phyloP scores from a whole-genome alignment of 352 stramenopile species.

The Pseudoperonospora humuli region DNA sequence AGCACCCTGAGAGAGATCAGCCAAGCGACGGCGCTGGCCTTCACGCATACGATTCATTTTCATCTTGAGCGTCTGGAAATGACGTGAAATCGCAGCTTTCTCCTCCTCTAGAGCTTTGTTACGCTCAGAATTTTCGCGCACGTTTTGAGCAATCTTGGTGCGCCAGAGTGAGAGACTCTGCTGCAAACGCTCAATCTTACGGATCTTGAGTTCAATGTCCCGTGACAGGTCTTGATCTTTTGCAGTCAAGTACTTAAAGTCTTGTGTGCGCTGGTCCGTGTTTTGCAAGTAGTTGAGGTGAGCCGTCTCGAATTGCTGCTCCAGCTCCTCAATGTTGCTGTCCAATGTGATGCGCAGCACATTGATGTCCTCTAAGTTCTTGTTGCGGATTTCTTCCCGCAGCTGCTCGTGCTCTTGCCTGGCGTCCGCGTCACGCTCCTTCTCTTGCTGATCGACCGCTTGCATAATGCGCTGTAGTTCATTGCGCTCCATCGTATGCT shows the following conservation, averaged over 20 bases:
- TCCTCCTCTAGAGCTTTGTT: constrained; percentile 88
- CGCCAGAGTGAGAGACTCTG: constrained; percentile 84
- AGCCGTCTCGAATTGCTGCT: constrained; percentile 91
- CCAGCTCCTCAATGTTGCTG: constrained; percentile 90
- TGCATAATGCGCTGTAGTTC: constrained; percentile 83
- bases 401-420: constrained; percentile 83
- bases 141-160: constrained; percentile 89
- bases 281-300: constrained; percentile 90
- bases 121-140: constrained; percentile 82
- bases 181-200: constrained; percentile 90
- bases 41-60: constrained; percentile 87
- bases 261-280: constrained; percentile 89
- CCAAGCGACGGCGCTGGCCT: constrained; percentile 70
- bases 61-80: constrained; percentile 85
- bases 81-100: constrained; percentile 75
- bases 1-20: constrained; percentile 74
- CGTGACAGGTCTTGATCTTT: constrained; percentile 90
- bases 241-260: constrained; percentile 92
- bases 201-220: constrained; percentile 91
- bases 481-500: constrained; percentile 61
- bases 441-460: constrained; percentile 79
- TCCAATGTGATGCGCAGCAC: constrained; percentile 89
- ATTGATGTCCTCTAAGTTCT: constrained; percentile 94
- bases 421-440: constrained; percentile 67
- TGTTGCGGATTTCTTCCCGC: constrained; percentile 91